A percentile compares a stretch with the other conserved stretches of the same genome.
These are phyloP conservation scores for Leccinum griseonigrum DNA, from an alignment of 1,284 basidiomycete species.

Conservation along the genomic window DNA sequence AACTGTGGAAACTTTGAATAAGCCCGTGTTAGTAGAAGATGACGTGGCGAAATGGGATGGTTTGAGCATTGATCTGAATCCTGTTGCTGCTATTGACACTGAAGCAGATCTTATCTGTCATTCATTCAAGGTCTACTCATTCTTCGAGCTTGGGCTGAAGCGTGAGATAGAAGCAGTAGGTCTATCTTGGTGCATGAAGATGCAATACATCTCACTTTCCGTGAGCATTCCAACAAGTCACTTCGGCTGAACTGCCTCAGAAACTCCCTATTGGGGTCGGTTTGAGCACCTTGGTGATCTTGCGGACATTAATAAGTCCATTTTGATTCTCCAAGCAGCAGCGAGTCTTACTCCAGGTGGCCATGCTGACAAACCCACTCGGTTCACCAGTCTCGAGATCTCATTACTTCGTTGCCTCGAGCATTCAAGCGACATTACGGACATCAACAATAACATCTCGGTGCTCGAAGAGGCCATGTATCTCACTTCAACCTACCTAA, in stretches of 20 bases:
- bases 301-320: background rate
- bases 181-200: background rate
- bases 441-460: background rate
- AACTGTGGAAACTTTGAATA: too few relatives aligned
- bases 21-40: too few relatives aligned
- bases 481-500: too few relatives aligned
- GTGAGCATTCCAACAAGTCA: background rate
- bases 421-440: background rate
- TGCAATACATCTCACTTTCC: background rate
- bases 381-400: background rate
- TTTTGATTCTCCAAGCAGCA: background rate
- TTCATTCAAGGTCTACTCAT: too few relatives aligned
- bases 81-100: too few relatives aligned
- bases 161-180: background rate
- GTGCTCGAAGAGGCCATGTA: too few relatives aligned
- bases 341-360: background rate
- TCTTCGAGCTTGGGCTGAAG: too few relatives aligned
- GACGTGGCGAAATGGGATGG: too few relatives aligned
- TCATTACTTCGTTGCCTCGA: background rate
- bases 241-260: background rate
- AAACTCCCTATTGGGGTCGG: background rate
- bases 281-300: background rate
- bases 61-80: too few relatives aligned
- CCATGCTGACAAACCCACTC: background rate
- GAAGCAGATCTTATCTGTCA: too few relatives aligned